Conservation (phyloP, 176 grass and related monocot species). For the Canna indica region DNA sequence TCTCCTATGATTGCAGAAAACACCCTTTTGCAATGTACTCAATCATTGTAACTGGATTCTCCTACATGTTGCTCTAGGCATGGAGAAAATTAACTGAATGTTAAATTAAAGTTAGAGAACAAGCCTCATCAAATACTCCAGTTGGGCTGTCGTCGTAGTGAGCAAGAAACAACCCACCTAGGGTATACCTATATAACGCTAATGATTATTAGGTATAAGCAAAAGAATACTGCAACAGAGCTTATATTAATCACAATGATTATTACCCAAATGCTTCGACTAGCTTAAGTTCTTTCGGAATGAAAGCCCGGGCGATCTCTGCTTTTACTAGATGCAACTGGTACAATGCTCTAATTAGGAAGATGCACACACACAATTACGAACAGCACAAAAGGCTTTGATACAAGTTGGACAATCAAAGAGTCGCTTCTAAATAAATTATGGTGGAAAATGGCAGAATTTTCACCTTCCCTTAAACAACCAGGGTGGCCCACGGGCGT, state of each 20-base stretch:
- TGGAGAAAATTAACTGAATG: too few relatives aligned
- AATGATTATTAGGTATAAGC: too few relatives aligned
- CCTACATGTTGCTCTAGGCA: too few relatives aligned
- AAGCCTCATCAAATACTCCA: slow-evolving; percentile 89
- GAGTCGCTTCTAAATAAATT: background rate
- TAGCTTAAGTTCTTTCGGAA: slow-evolving; percentile 65
- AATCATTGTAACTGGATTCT: too few relatives aligned
- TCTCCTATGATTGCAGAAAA: background rate
- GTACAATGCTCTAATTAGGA: slow-evolving; percentile 60
- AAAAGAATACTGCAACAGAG: background rate
- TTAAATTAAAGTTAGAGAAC: too few relatives aligned
- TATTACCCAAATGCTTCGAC: slow-evolving; percentile 79
- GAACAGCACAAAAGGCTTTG: background rate
- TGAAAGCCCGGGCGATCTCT: slow-evolving; percentile 67
- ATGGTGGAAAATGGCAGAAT: background rate
- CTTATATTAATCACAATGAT: background rate
- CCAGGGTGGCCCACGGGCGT: slow-evolving; percentile 66
- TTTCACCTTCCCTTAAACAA: slow-evolving; percentile 81
- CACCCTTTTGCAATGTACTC: too few relatives aligned
- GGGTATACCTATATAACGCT: slow-evolving; percentile 48
- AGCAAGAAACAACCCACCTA: slow-evolving; percentile 91
- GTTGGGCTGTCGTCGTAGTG: slow-evolving; percentile 92
- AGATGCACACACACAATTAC: background rate
- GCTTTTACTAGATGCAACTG: slow-evolving; percentile 97
- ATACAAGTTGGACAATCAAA: background rate